phyloP scores from a whole-genome alignment of 768 basidiomycete species.

The Glaciozyma martinii region DNA sequence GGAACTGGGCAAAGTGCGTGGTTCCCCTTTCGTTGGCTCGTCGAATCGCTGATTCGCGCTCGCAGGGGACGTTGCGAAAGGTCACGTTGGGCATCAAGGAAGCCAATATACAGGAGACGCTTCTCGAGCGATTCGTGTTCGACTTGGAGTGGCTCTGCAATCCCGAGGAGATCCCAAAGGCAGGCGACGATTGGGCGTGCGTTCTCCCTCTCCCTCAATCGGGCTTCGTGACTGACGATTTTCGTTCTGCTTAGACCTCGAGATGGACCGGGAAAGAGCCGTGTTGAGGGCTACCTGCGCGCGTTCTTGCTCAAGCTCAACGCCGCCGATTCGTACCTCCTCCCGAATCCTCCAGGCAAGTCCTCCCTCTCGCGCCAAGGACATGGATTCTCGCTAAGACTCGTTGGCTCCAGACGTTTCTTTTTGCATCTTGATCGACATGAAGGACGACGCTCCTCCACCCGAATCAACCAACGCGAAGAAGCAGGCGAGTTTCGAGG shows the following conservation, averaged over 20 bases:
- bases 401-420: neutral
- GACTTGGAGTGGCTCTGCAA: constrained; percentile 61
- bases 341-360: constrained; percentile 37
- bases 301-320: constrained; percentile 71
- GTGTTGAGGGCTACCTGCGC: constrained; percentile 67
- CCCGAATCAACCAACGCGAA: constrained; percentile 15
- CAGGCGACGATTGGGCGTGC: constrained; percentile 42
- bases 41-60: neutral
- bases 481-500: neutral
- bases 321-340: constrained; percentile 63
- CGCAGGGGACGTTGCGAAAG: constrained; percentile 69
- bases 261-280: constrained; percentile 53
- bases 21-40: neutral
- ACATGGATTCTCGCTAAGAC: neutral
- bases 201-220: neutral
- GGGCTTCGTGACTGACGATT: too few relatives aligned
- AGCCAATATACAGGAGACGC: constrained; percentile 51
- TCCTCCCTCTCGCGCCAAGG: neutral
- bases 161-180: neutral
- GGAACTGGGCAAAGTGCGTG: constrained; percentile 56
- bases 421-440: constrained; percentile 25
- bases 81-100: constrained; percentile 78
- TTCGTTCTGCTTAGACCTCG: neutral
- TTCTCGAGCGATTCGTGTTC: constrained; percentile 85
- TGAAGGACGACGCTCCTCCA: constrained; percentile 15